Evolutionary conservation across 2,329 filamentous ascomycete species (phyloP).

Genomic region (Monosporascus ibericus): DNA sequence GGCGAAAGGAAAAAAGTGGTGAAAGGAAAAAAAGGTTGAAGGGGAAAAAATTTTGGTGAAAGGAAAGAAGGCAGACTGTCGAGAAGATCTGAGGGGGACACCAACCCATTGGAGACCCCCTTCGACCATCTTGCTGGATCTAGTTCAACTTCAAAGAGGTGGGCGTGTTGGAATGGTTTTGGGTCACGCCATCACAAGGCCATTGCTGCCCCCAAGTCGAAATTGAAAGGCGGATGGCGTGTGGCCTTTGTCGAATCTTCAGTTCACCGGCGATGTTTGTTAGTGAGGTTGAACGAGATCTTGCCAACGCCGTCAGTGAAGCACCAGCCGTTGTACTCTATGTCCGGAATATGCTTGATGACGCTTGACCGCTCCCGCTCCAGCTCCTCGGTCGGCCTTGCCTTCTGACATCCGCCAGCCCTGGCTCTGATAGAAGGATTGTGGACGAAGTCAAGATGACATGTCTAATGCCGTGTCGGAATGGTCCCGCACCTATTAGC

Average conservation of each 20-base stretch:
- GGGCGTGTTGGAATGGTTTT: conserved; percentile 26
- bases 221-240: conserved; percentile 85
- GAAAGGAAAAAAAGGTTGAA: not conserved
- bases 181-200: conserved; percentile 72
- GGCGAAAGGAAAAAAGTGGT: not conserved
- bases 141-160: conserved; percentile 48
- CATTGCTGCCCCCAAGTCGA: conserved; percentile 87
- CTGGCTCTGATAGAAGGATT: too few relatives aligned
- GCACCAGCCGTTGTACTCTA: conserved; percentile 59
- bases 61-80: too few relatives aligned
- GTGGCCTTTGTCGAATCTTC: conserved; percentile 40
- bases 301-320: conserved; percentile 94
- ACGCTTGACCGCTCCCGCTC: too few relatives aligned
- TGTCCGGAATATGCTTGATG: conserved; percentile 60
- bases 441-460: too few relatives aligned
- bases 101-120: too few relatives aligned
- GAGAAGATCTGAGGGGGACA: too few relatives aligned
- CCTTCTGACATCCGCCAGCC: too few relatives aligned
- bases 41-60: too few relatives aligned
- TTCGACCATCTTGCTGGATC: conserved; percentile 41
- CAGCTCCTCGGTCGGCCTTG: too few relatives aligned
- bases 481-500: conserved; percentile 30
- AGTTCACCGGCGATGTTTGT: conserved; percentile 68
- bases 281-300: conserved; percentile 73
- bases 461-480: too few relatives aligned